These are phyloP conservation scores for Phytophthora sojae DNA, from an alignment of 352 stramenopile species.

Conservation along the genomic window DNA sequence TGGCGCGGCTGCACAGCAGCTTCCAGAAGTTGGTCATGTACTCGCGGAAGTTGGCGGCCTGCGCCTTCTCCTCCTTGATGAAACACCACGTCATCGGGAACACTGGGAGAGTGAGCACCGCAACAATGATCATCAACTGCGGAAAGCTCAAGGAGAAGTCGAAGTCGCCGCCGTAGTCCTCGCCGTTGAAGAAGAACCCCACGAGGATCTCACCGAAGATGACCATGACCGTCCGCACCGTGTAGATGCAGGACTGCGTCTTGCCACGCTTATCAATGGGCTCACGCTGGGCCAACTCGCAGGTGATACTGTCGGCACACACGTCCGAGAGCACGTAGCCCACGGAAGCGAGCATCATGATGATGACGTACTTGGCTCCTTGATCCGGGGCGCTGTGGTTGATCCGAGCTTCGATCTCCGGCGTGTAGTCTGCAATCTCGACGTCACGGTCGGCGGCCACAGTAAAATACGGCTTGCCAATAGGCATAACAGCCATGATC, in stretches of 20 bases:
- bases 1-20: conserved; percentile 28
- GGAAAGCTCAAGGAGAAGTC: conserved; percentile 60
- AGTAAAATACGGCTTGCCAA: conserved; percentile 47
- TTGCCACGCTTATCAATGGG: conserved; percentile 44
- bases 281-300: conserved; percentile 54
- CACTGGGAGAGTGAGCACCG: conserved; percentile 19
- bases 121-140: conserved; percentile 49
- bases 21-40: conserved; percentile 40
- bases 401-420: conserved; percentile 31
- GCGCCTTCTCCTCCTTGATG: conserved; percentile 38
- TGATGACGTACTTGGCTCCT: conserved; percentile 43
- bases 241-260: conserved; percentile 55
- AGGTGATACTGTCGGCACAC: conserved; percentile 56
- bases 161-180: conserved; percentile 61
- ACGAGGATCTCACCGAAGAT: conserved; percentile 44
- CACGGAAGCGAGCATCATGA: conserved; percentile 77
- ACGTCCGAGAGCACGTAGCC: conserved; percentile 84
- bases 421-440: conserved; percentile 21
- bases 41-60: conserved; percentile 15
- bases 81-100: conserved; percentile 42
- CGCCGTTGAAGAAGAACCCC: conserved; percentile 59
- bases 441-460: conserved; percentile 26
- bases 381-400: conserved; percentile 27
- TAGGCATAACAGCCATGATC: conserved; percentile 32
- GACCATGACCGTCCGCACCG: conserved; percentile 35